These are phyloP conservation scores for Dittrichia graveolens DNA, from an alignment of 129 eudicot genomes.

Conservation along the genomic window DNA sequence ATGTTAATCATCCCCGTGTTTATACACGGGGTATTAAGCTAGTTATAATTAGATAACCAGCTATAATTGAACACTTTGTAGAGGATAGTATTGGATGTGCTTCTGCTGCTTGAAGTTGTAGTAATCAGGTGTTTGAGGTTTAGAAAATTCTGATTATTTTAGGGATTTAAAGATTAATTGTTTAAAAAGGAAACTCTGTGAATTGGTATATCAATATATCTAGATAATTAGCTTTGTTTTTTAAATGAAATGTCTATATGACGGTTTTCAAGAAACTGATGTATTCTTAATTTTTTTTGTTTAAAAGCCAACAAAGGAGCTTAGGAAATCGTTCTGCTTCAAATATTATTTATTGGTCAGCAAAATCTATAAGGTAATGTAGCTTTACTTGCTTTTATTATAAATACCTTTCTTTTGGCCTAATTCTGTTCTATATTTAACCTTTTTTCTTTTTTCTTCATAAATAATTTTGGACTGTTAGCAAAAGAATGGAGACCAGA, in stretches of 20 bases:
- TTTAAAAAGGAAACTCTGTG: too few relatives aligned
- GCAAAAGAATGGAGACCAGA: conserved; percentile 55
- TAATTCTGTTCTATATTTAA: neutral
- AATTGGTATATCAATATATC: too few relatives aligned
- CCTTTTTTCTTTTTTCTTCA: neutral
- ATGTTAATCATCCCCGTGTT: too few relatives aligned
- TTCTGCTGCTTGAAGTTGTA: too few relatives aligned
- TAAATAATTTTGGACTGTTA: conserved; percentile 22
- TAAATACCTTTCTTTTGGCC: neutral
- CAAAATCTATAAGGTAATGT: conserved; percentile 71
- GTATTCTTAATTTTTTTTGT: conserved; percentile 21
- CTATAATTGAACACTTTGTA: neutral
- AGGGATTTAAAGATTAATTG: too few relatives aligned
- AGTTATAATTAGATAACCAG: neutral
- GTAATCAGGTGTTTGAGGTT: too few relatives aligned
- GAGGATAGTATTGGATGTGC: too few relatives aligned
- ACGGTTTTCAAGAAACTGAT: neutral
- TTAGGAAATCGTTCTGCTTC: conserved; percentile 65
- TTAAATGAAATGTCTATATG: neutral
- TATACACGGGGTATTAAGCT: too few relatives aligned
- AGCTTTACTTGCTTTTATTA: neutral
- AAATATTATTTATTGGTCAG: conserved; percentile 59
- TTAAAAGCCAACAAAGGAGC: conserved; percentile 74
- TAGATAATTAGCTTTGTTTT: neutral
- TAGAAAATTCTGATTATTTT: too few relatives aligned